Evolutionary conservation across 169 alveolate genomes (phyloP).

Genomic region (Plasmodium malariae): DNA sequence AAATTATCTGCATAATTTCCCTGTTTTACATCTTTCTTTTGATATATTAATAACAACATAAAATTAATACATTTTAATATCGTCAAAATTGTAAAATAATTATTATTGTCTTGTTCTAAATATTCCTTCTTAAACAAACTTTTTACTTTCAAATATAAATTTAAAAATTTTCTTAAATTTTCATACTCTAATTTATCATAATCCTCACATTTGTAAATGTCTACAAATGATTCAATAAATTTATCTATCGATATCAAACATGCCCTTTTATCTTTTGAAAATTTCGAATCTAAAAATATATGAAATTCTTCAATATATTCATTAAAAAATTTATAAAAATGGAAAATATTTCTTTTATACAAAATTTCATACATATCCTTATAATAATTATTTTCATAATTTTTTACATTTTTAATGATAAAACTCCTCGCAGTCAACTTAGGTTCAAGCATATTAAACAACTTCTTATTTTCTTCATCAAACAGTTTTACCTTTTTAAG

Average conservation of each 20-base stretch:
- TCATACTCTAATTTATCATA: slow-evolving; percentile 48
- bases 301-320: slow-evolving; percentile 60
- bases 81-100: slow-evolving; percentile 26
- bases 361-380: slow-evolving; percentile 52
- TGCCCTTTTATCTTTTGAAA: slow-evolving; percentile 56
- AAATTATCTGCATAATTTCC: neutral
- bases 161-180: slow-evolving; percentile 27
- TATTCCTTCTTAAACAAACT: slow-evolving; percentile 9
- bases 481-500: slow-evolving; percentile 7
- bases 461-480: slow-evolving; percentile 37
- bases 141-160: slow-evolving; percentile 21
- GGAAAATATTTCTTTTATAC: slow-evolving; percentile 46
- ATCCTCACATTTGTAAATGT: slow-evolving; percentile 38
- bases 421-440: slow-evolving; percentile 55
- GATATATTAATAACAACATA: slow-evolving; percentile 17
- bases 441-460: slow-evolving; percentile 44
- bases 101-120: neutral
- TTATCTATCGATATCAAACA: slow-evolving; percentile 18
- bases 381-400: slow-evolving; percentile 61
- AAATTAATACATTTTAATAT: slow-evolving; percentile 42
- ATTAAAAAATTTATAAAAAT: slow-evolving; percentile 69
- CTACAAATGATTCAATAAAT: slow-evolving; percentile 43
- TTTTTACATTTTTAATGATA: slow-evolving; percentile 28
- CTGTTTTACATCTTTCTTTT: neutral
- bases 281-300: slow-evolving; percentile 27